These are phyloP conservation scores for Alternaria solani DNA, from an alignment of 2,329 filamentous ascomycete genomes.

Conservation along the genomic window DNA sequence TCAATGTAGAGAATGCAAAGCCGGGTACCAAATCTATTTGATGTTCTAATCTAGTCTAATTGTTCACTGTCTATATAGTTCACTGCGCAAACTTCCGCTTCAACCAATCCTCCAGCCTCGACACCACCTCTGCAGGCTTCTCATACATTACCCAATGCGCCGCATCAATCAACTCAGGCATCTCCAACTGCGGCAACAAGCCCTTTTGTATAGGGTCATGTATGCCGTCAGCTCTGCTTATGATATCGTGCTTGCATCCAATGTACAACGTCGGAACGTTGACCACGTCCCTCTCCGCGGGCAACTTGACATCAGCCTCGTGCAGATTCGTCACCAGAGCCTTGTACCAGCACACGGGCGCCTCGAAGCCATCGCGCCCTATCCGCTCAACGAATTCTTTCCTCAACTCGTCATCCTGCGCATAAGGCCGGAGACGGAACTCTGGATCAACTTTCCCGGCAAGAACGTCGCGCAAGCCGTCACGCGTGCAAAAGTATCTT, in stretches of 20 bases:
- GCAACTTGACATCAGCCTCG: constrained; percentile 37
- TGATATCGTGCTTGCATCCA: constrained; percentile 44
- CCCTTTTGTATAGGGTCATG: constrained; percentile 32
- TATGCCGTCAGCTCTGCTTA: constrained; percentile 45
- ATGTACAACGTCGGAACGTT: constrained; percentile 52
- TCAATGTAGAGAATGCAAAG: background rate
- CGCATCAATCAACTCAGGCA: constrained; percentile 42
- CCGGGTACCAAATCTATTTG: background rate
- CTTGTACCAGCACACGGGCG: constrained; percentile 52
- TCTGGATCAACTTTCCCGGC: constrained; percentile 8
- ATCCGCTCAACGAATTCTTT: constrained; percentile 49
- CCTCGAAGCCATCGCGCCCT: constrained; percentile 44
- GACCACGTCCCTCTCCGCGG: constrained; percentile 30
- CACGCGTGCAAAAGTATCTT: constrained; percentile 49
- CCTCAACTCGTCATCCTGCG: constrained; percentile 39
- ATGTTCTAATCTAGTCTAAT: background rate
- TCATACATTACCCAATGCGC: constrained; percentile 51
- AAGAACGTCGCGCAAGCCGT: constrained; percentile 46
- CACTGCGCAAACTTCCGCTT: constrained; percentile 19
- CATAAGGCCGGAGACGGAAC: constrained; percentile 44
- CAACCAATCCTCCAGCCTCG: constrained; percentile 29
- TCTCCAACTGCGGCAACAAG: constrained; percentile 43
- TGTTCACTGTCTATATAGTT: background rate
- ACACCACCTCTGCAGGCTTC: constrained; percentile 42
- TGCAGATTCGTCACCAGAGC: constrained; percentile 31